Evolutionary conservation across 352 stramenopile species (phyloP).

Genomic region (Ophiocytium majus): DNA sequence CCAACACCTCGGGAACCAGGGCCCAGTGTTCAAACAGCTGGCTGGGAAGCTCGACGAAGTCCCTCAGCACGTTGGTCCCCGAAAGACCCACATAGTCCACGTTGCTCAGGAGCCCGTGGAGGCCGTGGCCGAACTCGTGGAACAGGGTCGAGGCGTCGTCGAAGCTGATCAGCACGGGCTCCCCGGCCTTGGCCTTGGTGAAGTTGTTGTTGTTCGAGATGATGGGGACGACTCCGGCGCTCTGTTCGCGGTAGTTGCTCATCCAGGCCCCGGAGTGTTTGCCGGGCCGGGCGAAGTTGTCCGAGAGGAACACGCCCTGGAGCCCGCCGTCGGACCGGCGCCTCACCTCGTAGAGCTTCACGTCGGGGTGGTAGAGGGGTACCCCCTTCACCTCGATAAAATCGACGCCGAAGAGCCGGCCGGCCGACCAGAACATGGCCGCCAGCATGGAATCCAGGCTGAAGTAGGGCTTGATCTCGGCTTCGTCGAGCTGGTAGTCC

Average conservation of each 20-base stretch:
- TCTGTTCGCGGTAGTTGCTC: constrained; percentile 66
- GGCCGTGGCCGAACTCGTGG: constrained; percentile 67
- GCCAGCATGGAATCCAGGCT: constrained; percentile 63
- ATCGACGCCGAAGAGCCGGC: constrained; percentile 66
- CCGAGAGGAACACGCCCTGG: constrained; percentile 66
- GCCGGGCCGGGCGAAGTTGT: constrained; percentile 64
- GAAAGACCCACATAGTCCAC: constrained; percentile 63
- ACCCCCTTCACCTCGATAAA: constrained; percentile 63
- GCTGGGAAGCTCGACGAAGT: constrained; percentile 73
- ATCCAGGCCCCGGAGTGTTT: constrained; percentile 69
- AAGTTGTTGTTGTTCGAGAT: constrained; percentile 73
- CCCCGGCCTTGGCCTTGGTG: constrained; percentile 58
- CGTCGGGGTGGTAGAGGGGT: constrained; percentile 66
- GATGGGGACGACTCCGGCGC: constrained; percentile 63
- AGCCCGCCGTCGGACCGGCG: constrained; percentile 55
- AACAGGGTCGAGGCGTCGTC: constrained; percentile 67
- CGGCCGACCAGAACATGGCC: constrained; percentile 65
- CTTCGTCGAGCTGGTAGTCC: constrained; percentile 69
- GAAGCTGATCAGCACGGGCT: constrained; percentile 63
- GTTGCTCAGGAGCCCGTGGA: constrained; percentile 68
- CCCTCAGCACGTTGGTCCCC: constrained; percentile 65
- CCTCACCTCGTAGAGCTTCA: constrained; percentile 68
- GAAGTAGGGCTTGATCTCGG: constrained; percentile 67
- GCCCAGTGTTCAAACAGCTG: too few relatives aligned
- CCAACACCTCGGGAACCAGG: too few relatives aligned